Base-by-base conservation (phyloP, 345 rosid genomes). In the Passiflora organensis region DNA sequence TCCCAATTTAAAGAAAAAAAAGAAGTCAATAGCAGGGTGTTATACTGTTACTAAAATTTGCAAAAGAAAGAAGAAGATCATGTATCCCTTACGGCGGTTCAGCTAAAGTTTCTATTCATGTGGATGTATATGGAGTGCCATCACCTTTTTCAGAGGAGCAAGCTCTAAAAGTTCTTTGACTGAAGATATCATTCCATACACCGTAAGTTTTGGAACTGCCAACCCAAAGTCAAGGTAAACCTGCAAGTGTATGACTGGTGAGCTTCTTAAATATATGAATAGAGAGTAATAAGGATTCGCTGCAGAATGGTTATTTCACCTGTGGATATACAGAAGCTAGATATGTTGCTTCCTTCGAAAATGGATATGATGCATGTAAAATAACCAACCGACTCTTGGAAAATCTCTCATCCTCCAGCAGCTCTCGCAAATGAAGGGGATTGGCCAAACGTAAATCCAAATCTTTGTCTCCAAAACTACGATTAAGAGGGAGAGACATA, bases 141-240 rank as follows among this genome's bases (percentile, higher is more conserved):
- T 75, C 72, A 93, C 99, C 96, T 93, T 93, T 49, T 81, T 84
- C 56, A 62, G 32, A 36, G 99, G 78, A 51, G 99, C 99, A 19
- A 93, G 63, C 76, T 89, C 94, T 74, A 93, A 70, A 21, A 93
- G 95, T 70, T 84, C 96, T 75, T 84, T 89, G 50, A 93, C 75
- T 6, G 94, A 80, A 52, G 96, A 82, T 60, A 72, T 76, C 97
- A 93, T 93, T 50, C 96, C 99, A 19, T 84, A 84, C 34, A 70
- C 72, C 60, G 94, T 93, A 51, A 93, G 94, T 77, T 93, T 85
- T 24, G 96, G 99, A 77, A 89, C 63, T 2, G 94, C 94, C 67
- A 93, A 79, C n/a, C 99, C 96, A 58, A 93, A 86, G 62, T 93
- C 99, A 56, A 93, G 96, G 76, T 75, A 86, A 32, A 89, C 91